Conservation (phyloP, 73 alveolate species). For the Symbiodinium pilosum region DNA sequence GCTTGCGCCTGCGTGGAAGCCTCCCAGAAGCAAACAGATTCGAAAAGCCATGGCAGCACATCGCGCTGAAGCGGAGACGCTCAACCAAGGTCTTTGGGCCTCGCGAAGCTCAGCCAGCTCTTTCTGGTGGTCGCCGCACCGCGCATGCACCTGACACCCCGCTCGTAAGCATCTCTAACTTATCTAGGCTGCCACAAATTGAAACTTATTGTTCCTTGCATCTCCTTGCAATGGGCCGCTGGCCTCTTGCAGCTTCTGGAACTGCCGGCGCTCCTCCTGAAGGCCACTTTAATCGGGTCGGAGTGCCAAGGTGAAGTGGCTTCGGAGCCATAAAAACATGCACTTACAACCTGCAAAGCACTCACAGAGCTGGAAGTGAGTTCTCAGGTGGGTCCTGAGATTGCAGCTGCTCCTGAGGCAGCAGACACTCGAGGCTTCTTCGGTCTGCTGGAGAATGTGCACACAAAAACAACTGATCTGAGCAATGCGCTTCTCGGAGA, state of each 20-base stretch:
- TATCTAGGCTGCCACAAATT: too few species aligned
- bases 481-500: background rate
- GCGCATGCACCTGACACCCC: background rate
- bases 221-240: too few species aligned
- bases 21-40: background rate
- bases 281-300: too few species aligned
- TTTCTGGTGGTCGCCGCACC: background rate
- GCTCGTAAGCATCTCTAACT: too few species aligned
- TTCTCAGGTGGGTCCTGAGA: background rate
- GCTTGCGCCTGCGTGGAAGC: background rate
- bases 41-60: background rate
- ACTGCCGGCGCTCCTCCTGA: constrained; percentile 4
- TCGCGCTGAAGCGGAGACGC: background rate
- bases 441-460: background rate
- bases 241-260: constrained; percentile 4
- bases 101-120: background rate
- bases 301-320: too few species aligned
- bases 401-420: background rate
- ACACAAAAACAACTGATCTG: background rate
- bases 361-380: background rate
- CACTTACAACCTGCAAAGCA: background rate
- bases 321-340: too few species aligned
- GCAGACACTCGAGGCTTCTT: too few species aligned
- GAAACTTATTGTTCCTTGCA: too few species aligned
- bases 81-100: background rate